Evolutionary conservation across 2,329 filamentous ascomycete species (phyloP).

Genomic region (Stylonectria norvegica): DNA sequence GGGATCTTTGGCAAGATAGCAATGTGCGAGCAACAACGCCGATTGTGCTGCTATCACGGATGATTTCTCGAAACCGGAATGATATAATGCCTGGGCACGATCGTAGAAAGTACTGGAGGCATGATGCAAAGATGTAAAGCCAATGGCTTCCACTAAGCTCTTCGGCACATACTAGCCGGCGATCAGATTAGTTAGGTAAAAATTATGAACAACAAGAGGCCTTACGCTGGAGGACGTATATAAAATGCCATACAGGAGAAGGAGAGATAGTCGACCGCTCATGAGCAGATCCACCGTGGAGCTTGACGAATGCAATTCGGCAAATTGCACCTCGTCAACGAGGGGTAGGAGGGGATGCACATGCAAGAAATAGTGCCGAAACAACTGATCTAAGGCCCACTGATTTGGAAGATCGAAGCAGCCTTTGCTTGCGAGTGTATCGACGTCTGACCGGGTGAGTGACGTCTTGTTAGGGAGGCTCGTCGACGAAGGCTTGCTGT

Average conservation of each 20-base stretch:
- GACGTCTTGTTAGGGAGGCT: not conserved
- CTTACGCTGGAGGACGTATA: slow-evolving; percentile 10
- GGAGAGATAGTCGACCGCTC: slow-evolving; percentile 4
- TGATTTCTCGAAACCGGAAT: not conserved
- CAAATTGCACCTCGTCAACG: not conserved
- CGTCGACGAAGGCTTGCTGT: not conserved
- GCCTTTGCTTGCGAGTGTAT: not conserved
- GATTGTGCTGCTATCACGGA: slow-evolving; percentile 4
- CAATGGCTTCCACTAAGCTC: slow-evolving; percentile 5
- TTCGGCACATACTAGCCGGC: slow-evolving; percentile 5
- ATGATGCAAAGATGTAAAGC: slow-evolving; percentile 7
- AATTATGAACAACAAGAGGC: not conserved
- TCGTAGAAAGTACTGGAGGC: slow-evolving; percentile 5
- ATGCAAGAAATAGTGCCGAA: not conserved
- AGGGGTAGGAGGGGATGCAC: not conserved
- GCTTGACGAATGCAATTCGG: not conserved
- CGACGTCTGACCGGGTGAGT: not conserved
- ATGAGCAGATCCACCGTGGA: slow-evolving; percentile 4
- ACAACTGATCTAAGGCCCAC: not conserved
- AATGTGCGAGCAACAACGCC: slow-evolving; percentile 4
- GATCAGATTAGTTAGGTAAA: not conserved
- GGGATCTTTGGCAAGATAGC: slow-evolving; percentile 3
- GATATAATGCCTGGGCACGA: slow-evolving; percentile 3
- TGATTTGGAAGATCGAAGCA: not conserved
- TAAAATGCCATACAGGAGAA: slow-evolving; percentile 5